These are phyloP conservation scores for Morella rubra DNA, from an alignment of 306 rosid genomes.

Conservation along the genomic window DNA sequence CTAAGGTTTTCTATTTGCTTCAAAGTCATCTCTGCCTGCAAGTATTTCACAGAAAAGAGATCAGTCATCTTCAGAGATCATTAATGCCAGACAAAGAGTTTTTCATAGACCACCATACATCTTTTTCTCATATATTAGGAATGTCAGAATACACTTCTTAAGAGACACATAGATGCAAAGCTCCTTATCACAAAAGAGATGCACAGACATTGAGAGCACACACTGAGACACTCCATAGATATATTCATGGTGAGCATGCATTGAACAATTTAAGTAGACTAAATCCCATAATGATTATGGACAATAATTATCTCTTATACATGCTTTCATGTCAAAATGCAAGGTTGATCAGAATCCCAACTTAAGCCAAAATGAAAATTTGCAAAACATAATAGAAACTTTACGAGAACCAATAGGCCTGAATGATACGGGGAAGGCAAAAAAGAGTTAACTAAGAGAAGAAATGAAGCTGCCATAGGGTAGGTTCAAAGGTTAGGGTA, in stretches of 20 bases:
- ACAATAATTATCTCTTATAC: background rate
- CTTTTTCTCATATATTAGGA: constrained; percentile 10
- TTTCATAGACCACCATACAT: constrained; percentile 12
- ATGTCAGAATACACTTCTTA: background rate
- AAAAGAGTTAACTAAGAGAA: background rate
- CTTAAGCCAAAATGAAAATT: background rate
- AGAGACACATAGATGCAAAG: background rate
- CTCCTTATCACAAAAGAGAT: background rate
- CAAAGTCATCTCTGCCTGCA: constrained; percentile 96
- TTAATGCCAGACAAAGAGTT: constrained; percentile 6
- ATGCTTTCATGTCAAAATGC: background rate
- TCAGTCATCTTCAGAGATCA: constrained; percentile 32
- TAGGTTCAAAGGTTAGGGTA: background rate
- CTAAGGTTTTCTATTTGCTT: constrained; percentile 76
- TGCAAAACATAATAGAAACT: background rate
- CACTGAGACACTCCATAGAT: background rate
- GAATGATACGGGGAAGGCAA: background rate
- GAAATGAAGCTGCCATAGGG: background rate
- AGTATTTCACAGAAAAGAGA: constrained; percentile 26
- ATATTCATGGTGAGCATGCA: background rate
- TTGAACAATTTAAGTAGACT: background rate
- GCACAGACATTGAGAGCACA: background rate
- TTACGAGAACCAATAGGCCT: background rate
- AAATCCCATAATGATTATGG: background rate
- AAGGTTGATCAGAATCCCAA: background rate